Evolutionary conservation across 176 grass and related monocot species (phyloP).

Genomic region (Oryza brachyantha): DNA sequence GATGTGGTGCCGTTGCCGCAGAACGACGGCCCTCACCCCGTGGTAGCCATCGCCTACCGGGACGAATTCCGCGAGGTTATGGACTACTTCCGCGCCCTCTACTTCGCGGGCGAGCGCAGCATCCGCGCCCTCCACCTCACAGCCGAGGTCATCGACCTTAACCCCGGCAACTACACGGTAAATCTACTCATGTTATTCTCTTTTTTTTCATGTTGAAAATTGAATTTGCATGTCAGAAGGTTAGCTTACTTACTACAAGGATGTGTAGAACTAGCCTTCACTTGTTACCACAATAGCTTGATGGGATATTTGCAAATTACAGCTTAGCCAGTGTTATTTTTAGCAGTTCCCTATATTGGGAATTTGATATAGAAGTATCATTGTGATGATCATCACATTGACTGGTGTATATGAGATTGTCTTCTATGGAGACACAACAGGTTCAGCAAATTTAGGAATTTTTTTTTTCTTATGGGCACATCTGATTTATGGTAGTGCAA

Average conservation of each 20-base stretch:
- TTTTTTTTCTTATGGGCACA: too few relatives aligned
- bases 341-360: background rate
- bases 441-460: background rate
- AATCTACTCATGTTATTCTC: background rate
- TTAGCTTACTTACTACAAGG: background rate
- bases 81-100: slow-evolving; percentile 95
- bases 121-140: slow-evolving; percentile 67
- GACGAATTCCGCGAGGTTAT: slow-evolving; percentile 79
- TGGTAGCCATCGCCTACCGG: slow-evolving; percentile 68
- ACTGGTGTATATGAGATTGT: background rate
- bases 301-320: background rate
- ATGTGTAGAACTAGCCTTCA: background rate
- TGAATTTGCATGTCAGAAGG: background rate
- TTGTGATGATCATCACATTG: background rate
- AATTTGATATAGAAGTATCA: background rate
- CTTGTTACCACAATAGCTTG: background rate
- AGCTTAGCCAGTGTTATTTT: background rate
- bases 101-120: slow-evolving; percentile 61
- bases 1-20: slow-evolving; percentile 70
- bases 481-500: background rate
- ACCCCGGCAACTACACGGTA: slow-evolving; percentile 91
- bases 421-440: background rate
- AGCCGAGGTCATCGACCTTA: slow-evolving; percentile 62
- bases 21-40: slow-evolving; percentile 69
- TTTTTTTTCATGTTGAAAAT: background rate